phyloP scores from a whole-genome alignment of 768 basidiomycete species.

The Pseudohyphozyma bogoriensis region DNA sequence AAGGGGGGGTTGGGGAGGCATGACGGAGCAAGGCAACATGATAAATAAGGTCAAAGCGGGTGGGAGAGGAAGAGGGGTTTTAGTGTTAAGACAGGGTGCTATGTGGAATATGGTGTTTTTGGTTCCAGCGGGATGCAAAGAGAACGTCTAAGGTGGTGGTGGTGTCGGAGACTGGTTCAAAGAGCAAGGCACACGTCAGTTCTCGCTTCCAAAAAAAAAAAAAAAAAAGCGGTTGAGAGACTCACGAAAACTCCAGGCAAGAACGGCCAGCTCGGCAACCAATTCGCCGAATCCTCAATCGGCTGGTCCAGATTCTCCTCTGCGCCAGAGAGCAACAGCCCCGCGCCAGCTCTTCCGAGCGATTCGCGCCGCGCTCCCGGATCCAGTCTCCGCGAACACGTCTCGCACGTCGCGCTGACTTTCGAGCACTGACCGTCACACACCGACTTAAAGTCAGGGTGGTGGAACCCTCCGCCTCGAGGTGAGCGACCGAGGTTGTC shows the following conservation, averaged over 20 bases:
- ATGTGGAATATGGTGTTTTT: no score
- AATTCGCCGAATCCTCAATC: background rate
- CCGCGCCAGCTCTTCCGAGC: background rate
- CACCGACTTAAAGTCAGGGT: background rate
- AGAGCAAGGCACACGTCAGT: no score
- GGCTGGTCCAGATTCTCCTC: background rate
- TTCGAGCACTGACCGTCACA: conserved; percentile 23
- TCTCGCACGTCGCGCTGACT: conserved; percentile 22
- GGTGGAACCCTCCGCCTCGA: background rate
- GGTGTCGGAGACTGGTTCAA: no score
- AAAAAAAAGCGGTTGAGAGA: background rate
- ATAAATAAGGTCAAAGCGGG: no score
- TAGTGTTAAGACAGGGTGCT: no score
- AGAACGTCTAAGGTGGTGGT: no score
- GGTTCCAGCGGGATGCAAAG: no score
- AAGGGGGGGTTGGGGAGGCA: no score
- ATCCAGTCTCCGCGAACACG: conserved; percentile 15
- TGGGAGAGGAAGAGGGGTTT: no score
- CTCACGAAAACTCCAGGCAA: no score
- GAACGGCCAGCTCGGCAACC: background rate
- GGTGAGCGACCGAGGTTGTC: conserved; percentile 1
- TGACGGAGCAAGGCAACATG: no score
- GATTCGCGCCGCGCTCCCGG: conserved; percentile 5
- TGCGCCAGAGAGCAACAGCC: background rate
- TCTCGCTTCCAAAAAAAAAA: background rate